phyloP scores from a whole-genome alignment of 768 basidiomycete species.

The Agrocybe chaxingu region DNA sequence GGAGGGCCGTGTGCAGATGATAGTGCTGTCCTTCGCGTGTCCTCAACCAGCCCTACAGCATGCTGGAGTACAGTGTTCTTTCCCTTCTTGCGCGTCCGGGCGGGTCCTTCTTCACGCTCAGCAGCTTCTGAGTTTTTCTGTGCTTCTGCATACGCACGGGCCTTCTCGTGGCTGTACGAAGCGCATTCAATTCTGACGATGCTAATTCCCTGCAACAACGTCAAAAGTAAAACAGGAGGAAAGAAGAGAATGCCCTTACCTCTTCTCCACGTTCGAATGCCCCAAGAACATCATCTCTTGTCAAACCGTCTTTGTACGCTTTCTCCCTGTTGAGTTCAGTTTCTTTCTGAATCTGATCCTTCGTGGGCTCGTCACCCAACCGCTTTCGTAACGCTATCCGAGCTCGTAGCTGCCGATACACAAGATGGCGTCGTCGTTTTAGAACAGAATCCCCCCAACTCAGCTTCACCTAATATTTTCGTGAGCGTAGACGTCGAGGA shows the following conservation, averaged over 20 bases:
- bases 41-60: too few species aligned
- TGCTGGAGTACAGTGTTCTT: too few species aligned
- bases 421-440: slow-evolving; percentile 1
- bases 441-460: slow-evolving; percentile 8
- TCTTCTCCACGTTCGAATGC: slow-evolving; percentile 13
- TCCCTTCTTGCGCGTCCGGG: not conserved
- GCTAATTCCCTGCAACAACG: not conserved
- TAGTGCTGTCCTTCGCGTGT: too few species aligned
- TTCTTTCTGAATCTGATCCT: slow-evolving; percentile 3
- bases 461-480: slow-evolving; percentile 1
- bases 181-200: slow-evolving; percentile 6
- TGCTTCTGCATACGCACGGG: not conserved
- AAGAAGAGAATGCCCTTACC: not conserved
- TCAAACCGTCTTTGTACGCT: not conserved
- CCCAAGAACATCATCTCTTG: slow-evolving; percentile 5
- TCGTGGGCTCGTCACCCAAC: not conserved
- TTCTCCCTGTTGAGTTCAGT: not conserved
- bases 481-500: not conserved
- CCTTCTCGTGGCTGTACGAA: slow-evolving; percentile 3
- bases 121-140: not conserved
- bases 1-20: too few species aligned
- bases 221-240: not conserved
- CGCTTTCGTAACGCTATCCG: slow-evolving; percentile 5
- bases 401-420: slow-evolving; percentile 7
- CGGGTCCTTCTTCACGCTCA: not conserved